These are phyloP conservation scores for Blastomyces silverae DNA, from an alignment of 2,329 filamentous ascomycete genomes.

Conservation along the genomic window DNA sequence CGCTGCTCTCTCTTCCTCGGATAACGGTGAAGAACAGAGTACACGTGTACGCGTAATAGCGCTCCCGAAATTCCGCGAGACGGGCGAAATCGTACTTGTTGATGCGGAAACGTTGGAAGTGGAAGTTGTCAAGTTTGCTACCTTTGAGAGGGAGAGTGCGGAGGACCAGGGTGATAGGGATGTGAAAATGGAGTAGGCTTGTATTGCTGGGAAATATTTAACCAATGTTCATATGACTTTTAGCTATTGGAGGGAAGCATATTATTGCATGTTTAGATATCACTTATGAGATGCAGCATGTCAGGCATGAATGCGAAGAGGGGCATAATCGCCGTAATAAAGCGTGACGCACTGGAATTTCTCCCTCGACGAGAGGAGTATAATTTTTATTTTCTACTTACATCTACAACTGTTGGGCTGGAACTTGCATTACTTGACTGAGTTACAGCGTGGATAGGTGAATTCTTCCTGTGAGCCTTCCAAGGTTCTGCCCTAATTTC, in stretches of 20 bases:
- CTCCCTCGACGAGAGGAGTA: background rate
- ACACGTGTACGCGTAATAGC: slow-evolving; percentile 66
- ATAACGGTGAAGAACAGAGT: slow-evolving; percentile 31
- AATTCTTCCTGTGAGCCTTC: background rate
- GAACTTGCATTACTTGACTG: background rate
- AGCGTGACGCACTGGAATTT: background rate
- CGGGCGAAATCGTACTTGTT: slow-evolving; percentile 71
- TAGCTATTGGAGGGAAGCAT: background rate
- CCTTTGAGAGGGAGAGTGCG: slow-evolving; percentile 12
- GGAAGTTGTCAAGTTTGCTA: slow-evolving; percentile 56
- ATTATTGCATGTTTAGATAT: background rate
- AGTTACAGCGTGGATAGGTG: background rate
- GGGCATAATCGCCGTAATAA: background rate
- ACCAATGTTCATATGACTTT: background rate
- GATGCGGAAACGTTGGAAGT: slow-evolving; percentile 80
- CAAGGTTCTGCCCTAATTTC: slow-evolving; percentile 8
- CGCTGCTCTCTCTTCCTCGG: slow-evolving; percentile 25
- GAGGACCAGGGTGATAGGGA: background rate
- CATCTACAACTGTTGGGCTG: background rate
- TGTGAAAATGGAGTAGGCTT: background rate
- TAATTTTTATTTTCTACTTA: background rate
- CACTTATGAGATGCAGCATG: background rate
- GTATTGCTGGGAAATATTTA: background rate
- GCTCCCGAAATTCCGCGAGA: slow-evolving; percentile 72
- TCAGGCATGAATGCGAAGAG: background rate